These are phyloP conservation scores for Colletotrichum abscissum DNA, from an alignment of 2,329 filamentous ascomycete genomes.

Conservation along the genomic window DNA sequence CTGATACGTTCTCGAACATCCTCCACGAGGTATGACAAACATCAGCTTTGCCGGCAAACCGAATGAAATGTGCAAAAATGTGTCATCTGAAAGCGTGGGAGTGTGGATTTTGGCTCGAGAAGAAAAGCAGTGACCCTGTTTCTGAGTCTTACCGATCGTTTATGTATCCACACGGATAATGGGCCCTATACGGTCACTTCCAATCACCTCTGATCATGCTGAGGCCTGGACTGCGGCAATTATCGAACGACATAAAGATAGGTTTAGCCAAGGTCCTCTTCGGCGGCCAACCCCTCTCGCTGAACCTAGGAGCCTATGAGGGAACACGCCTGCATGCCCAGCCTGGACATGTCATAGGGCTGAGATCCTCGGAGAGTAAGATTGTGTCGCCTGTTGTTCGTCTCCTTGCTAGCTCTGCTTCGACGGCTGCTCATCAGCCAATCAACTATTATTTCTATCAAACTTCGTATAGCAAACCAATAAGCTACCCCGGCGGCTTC, in stretches of 20 bases:
- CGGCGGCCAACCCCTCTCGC: constrained; percentile 2
- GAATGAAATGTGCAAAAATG: not conserved
- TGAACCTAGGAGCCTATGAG: not conserved
- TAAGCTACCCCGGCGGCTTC: not conserved
- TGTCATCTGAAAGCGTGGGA: not conserved
- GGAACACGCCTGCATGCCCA: constrained; percentile 12
- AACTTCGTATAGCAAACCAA: constrained; percentile 29
- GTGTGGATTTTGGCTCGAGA: not conserved
- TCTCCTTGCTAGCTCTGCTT: constrained; percentile 10
- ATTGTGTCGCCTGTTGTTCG: not conserved
- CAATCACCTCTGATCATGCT: not conserved
- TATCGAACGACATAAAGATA: not conserved
- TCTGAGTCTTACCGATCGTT: not conserved
- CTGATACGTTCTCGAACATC: not conserved
- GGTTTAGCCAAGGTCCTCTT: constrained; percentile 1
- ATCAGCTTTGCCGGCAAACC: not conserved
- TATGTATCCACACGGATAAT: not conserved
- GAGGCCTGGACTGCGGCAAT: not conserved
- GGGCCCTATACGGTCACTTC: no score
- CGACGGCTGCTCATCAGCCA: not conserved
- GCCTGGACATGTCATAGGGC: constrained; percentile 22
- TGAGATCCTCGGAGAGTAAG: constrained; percentile 1
- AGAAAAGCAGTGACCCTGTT: not conserved
- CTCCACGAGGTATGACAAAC: not conserved
- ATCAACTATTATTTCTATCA: constrained; percentile 4